Percentiles rank a stretch among this genome's conserved stretches.
Conservation (phyloP, 495 filamentous ascomycete species). For the Neurospora sp. region DNA sequence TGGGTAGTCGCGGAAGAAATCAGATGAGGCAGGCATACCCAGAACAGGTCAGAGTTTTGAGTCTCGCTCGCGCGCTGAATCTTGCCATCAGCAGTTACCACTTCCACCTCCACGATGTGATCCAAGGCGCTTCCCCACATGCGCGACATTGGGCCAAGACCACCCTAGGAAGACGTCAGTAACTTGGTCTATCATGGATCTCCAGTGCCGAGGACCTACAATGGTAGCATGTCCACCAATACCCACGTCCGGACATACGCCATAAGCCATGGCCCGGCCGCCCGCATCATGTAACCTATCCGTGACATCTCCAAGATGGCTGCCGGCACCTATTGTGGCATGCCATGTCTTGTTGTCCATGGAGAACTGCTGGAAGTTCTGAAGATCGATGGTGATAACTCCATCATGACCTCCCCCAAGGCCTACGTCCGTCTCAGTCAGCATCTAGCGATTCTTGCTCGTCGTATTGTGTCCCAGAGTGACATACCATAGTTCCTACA, state of each 20-base stretch:
- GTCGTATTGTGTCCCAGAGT: background rate
- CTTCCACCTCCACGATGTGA: constrained; percentile 45
- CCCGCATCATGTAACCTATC: constrained; percentile 48
- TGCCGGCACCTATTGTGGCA: constrained; percentile 58
- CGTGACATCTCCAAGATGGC: constrained; percentile 50
- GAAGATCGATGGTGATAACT: constrained; percentile 47
- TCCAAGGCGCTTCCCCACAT: constrained; percentile 48
- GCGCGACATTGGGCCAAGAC: constrained; percentile 42
- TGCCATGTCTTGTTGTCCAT: constrained; percentile 45
- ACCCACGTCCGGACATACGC: constrained; percentile 53
- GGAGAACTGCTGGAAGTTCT: constrained; percentile 42
- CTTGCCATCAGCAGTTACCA: constrained; percentile 50
- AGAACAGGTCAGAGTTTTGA: constrained; percentile 50
- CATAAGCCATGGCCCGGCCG: constrained; percentile 56
- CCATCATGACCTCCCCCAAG: constrained; percentile 47
- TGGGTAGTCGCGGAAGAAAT: background rate
- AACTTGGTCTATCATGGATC: background rate
- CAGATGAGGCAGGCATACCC: constrained; percentile 18
- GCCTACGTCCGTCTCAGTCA: constrained; percentile 18
- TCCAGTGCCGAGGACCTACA: constrained; percentile 13
- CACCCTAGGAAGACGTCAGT: constrained; percentile 25
- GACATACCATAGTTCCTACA: constrained; percentile 26
- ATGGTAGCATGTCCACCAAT: constrained; percentile 63
- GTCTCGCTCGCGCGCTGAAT: constrained; percentile 42
- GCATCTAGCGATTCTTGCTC: constrained; percentile 10